Evolutionary conservation across 306 rosid species (phyloP).

Genomic region (Medicago arabica): DNA sequence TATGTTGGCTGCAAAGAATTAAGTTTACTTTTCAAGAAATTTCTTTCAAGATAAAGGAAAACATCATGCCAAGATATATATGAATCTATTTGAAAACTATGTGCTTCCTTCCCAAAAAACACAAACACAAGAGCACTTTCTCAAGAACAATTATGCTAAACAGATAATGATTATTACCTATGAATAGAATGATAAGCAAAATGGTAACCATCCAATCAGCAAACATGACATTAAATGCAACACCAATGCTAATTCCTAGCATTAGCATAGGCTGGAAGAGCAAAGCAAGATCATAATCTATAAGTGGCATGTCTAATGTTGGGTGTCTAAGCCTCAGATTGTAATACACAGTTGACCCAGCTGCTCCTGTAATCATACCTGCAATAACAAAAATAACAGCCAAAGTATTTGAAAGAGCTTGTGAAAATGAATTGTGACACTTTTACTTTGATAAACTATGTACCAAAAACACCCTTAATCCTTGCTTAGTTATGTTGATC

Average conservation of each 20-base stretch:
- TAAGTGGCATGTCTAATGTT: constrained; percentile 72
- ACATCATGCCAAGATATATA: no score
- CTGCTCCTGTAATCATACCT: constrained; percentile 94
- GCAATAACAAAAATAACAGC: constrained; percentile 21
- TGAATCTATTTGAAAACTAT: no score
- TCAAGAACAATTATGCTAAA: background rate
- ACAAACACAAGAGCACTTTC: no score
- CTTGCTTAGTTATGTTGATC: no score
- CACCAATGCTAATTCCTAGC: constrained; percentile 90
- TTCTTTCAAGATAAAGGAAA: no score
- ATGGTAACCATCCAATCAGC: constrained; percentile 92
- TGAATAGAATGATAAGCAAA: constrained; percentile 73
- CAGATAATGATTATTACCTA: constrained; percentile 50
- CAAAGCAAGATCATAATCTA: constrained; percentile 82
- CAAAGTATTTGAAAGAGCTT: background rate
- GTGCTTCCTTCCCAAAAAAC: no score
- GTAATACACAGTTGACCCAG: constrained; percentile 77
- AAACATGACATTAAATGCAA: constrained; percentile 82
- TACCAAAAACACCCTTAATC: no score
- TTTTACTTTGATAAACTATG: no score
- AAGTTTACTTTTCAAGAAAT: no score
- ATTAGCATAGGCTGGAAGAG: constrained; percentile 89
- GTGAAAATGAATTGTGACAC: no score
- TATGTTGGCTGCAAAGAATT: no score
- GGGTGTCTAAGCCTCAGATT: constrained; percentile 81